Percentiles rank a stretch among this genome's conserved stretches.
phyloP scores from a whole-genome alignment of 208 protist species.

The Trypanosoma boissoni region DNA sequence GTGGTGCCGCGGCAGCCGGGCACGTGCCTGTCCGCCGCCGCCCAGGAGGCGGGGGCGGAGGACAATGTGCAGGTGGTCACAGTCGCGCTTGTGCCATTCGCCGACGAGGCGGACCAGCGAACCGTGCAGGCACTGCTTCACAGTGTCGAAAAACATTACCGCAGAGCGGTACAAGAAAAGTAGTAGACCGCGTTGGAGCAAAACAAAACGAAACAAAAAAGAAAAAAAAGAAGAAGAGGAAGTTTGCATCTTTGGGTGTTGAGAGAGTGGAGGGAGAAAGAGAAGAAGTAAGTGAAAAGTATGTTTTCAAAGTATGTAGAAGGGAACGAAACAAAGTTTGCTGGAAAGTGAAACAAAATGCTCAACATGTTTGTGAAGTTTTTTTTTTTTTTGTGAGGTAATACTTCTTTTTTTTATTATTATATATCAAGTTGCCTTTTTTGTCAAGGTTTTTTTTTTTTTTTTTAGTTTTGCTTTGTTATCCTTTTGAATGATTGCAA shows the following conservation, averaged over 20 bases:
- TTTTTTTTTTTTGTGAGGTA: too few species aligned
- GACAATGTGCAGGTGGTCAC: conserved; percentile 29
- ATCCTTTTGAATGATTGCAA: too few species aligned
- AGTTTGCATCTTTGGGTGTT: not conserved
- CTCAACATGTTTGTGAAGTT: too few species aligned
- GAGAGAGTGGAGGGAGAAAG: too few species aligned
- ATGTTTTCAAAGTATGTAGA: too few species aligned
- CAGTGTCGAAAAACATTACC: conserved; percentile 22
- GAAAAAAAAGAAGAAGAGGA: conserved; percentile 1
- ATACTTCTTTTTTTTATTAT: too few species aligned
- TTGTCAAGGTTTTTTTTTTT: too few species aligned
- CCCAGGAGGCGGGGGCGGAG: conserved; percentile 13
- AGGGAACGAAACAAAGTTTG: too few species aligned
- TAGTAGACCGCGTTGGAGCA: not conserved
- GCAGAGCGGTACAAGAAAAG: not conserved
- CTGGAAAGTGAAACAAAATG: too few species aligned
- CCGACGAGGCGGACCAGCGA: conserved; percentile 18
- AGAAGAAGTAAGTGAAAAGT: too few species aligned
- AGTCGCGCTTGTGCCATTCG: conserved; percentile 19
- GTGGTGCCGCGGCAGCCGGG: conserved; percentile 27
- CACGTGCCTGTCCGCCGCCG: not conserved
- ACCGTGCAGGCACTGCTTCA: conserved; percentile 28
- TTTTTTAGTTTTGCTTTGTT: too few species aligned
- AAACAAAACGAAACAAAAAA: not conserved
- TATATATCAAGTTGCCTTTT: too few species aligned